Conservation (phyloP, 2,329 filamentous ascomycete species). For the Aaosphaeria arxii region DNA sequence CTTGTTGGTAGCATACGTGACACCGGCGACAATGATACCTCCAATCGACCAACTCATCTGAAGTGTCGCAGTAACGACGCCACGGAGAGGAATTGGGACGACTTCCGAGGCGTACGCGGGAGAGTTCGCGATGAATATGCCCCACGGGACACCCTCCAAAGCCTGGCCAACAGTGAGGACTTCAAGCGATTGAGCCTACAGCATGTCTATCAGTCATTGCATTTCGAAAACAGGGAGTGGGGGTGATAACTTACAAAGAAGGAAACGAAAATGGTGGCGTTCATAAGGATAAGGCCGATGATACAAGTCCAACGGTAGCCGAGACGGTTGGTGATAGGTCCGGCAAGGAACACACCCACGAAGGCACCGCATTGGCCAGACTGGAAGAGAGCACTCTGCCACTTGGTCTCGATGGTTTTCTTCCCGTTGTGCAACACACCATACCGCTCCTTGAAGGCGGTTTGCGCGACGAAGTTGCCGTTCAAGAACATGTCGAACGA, state of each 20-base stretch:
- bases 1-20: conserved; percentile 44
- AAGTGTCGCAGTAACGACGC: conserved; percentile 59
- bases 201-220: neutral
- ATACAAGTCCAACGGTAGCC: conserved; percentile 61
- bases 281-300: conserved; percentile 54
- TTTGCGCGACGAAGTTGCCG: conserved; percentile 56
- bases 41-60: conserved; percentile 67
- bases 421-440: conserved; percentile 39
- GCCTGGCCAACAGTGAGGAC: conserved; percentile 54
- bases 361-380: conserved; percentile 58
- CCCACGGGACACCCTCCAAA: conserved; percentile 63
- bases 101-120: conserved; percentile 63
- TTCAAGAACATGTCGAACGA: conserved; percentile 62
- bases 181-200: conserved; percentile 34
- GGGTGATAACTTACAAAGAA: conserved; percentile 47
- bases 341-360: conserved; percentile 58
- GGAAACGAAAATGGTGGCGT: conserved; percentile 59
- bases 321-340: conserved; percentile 57
- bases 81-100: conserved; percentile 57
- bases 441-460: conserved; percentile 45
- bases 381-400: conserved; percentile 58
- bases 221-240: neutral
- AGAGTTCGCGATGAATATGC: conserved; percentile 64
- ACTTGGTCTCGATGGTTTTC: conserved; percentile 49
- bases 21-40: conserved; percentile 57